Evolutionary conservation across 1,139 yeast species (phyloP), one percentile per base, ranked within the genome.

Genomic region (Hyphopichia buzzinii): DNA sequence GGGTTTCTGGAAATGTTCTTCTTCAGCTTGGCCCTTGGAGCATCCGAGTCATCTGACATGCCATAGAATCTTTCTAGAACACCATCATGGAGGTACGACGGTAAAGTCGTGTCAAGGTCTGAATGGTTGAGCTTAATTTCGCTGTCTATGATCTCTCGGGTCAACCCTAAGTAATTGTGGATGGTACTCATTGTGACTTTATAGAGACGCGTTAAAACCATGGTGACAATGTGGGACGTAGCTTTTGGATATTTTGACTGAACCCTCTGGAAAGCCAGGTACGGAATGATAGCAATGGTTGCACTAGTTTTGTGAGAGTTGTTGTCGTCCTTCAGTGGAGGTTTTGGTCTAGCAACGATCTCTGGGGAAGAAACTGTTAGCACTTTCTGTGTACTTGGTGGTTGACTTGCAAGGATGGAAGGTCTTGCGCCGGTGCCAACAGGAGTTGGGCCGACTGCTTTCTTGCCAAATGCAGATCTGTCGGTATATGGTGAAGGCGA

Each of bases 101-200:
- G 96, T 14, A 88, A 57, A 11, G 39, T 39, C 1, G 46, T 40
- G 12, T 49, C 48, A 15, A 62, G 57, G 1, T 72, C 63, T 7
- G 62, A 55, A 23, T 66, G 58, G 54, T 92, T 92, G 36, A 92
- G 64, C 15, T 71, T 68, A 4, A 76, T 62, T 54, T 92, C 98
- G 13, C 90, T 82, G 38, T 83, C 81, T 47, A 87, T 75, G 27
- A 92, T 81, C 49, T 89, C 96, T 19, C 78, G 70, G 0, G 97
- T 88, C 24, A 92, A 63, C 0, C 96, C 96, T 35, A 92, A 67
- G 55, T 92, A 92, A 48, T 79, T 76, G 54, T 90, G 94, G 10
- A 94, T 86, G 0, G 97, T 86, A 53, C 84, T 92, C 62, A 90
- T 81, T 0, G 97, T 90, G 5, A 92, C 97, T 49, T 95, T 77